phyloP scores from a whole-genome alignment of 129 eudicot genomes.

The Arctium minus region DNA sequence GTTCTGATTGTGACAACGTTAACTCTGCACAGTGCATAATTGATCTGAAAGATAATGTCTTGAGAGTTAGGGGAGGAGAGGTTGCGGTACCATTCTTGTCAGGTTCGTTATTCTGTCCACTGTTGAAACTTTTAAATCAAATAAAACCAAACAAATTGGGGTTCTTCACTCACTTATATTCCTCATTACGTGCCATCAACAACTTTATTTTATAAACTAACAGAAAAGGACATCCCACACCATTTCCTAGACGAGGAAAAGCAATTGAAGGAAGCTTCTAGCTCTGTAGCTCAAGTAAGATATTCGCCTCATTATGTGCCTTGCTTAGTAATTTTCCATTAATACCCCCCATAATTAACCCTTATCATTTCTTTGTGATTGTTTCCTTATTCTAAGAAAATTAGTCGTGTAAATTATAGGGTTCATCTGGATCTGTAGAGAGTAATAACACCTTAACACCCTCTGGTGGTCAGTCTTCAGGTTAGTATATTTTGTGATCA shows the following conservation, averaged over 20 bases:
- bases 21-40: not conserved
- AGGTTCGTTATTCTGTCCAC: too few species aligned
- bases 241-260: too few species aligned
- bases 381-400: not conserved
- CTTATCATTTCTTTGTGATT: not conserved
- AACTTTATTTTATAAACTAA: too few species aligned
- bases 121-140: too few species aligned
- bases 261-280: too few species aligned
- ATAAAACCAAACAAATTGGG: too few species aligned
- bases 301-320: not conserved
- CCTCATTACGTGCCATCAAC: too few species aligned
- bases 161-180: too few species aligned
- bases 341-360: not conserved
- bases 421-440: not conserved
- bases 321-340: not conserved
- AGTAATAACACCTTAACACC: slow-evolving; percentile 32
- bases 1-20: not conserved
- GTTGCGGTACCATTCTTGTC: too few species aligned
- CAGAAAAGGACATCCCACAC: too few species aligned
- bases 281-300: not conserved
- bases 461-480: slow-evolving; percentile 44
- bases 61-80: too few species aligned
- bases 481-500: slow-evolving; percentile 20
- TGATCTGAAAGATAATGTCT: too few species aligned
- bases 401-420: slow-evolving; percentile 31